Evolutionary conservation across 495 filamentous ascomycete species (phyloP).

Genomic region (Astrothelium macrocarpum): DNA sequence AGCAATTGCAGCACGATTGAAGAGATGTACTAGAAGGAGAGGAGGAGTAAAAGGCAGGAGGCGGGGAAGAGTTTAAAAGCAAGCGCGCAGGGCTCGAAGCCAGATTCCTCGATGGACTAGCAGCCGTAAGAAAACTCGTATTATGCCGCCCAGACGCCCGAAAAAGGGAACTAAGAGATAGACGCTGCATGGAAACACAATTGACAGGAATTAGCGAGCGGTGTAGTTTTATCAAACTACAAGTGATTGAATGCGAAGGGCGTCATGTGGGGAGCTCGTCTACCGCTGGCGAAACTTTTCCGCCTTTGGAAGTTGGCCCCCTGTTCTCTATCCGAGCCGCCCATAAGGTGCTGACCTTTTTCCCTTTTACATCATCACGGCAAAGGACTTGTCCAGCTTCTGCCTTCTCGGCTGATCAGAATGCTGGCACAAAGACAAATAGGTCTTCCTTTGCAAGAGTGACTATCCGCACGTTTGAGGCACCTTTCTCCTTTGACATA

Average conservation of each 20-base stretch:
- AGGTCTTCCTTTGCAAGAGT: not conserved
- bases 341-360: too few species aligned
- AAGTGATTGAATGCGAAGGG: not conserved
- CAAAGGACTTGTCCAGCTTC: not conserved
- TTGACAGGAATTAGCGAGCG: not conserved
- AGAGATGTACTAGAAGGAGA: not conserved
- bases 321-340: too few species aligned
- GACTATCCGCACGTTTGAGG: not conserved
- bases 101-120: not conserved
- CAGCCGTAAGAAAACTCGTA: not conserved
- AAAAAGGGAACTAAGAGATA: not conserved
- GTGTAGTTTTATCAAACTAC: not conserved
- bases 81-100: not conserved
- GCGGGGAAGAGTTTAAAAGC: not conserved
- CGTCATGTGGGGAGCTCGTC: constrained; percentile 4
- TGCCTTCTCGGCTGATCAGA: not conserved
- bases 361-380: not conserved
- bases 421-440: not conserved
- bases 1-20: not conserved
- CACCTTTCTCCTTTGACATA: not conserved
- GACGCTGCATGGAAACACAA: constrained; percentile 1
- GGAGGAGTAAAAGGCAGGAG: not conserved
- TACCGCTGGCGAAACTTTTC: not conserved
- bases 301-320: not conserved
- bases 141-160: not conserved